Evolutionary conservation across 768 basidiomycete genomes (phyloP), one percentile per base, ranked within the genome.

Genomic region (Mycena epipterygia): DNA sequence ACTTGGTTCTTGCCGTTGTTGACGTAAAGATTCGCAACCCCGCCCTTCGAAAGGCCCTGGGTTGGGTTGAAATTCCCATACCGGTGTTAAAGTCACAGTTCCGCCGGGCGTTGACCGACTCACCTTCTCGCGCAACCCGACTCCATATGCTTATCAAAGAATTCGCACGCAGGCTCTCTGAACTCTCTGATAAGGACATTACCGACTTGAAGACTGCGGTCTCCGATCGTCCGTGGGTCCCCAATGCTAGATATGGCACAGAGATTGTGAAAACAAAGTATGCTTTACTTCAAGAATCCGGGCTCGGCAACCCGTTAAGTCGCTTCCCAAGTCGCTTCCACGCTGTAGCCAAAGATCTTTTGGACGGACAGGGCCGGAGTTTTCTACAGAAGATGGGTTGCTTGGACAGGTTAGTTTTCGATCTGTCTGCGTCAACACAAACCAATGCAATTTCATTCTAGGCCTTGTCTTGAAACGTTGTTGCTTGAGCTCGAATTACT

Each of bases 311-410:
- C 48, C 19, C 33, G n/a, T 27, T 17, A n/a, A 53, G 19, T 73
- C 68, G 72, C n/a, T 73, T 59, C n/a, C n/a, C n/a, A n/a, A 67
- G 70, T 17, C 69, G 67, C 5, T 74, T 74, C 41, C 42, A 37
- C 39, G 17, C 32, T 37, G 37, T 71, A 14, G 62, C 65, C 4
- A 17, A 17, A 5, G 5, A 37, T 44, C 33, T 74, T n/a, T 44
- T 67, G 42, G 59, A 69, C 13, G 60, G 52, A n/a, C 23, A 32
- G 12, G 37, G 19, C 17, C 19, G 64, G 64, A 16, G 25, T 27
- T 73, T 73, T 30, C 39, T 73, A 13, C 33, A 44, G 32, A 35
- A 44, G 21, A 70, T 74, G 66, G 73, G 73, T 7, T 74, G 73
- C 33, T 30, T 49, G 25, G 65, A 29, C 27, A 68, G 60, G 72